Evolutionary conservation across 768 basidiomycete species (phyloP).

Genomic region (Russula sp.): DNA sequence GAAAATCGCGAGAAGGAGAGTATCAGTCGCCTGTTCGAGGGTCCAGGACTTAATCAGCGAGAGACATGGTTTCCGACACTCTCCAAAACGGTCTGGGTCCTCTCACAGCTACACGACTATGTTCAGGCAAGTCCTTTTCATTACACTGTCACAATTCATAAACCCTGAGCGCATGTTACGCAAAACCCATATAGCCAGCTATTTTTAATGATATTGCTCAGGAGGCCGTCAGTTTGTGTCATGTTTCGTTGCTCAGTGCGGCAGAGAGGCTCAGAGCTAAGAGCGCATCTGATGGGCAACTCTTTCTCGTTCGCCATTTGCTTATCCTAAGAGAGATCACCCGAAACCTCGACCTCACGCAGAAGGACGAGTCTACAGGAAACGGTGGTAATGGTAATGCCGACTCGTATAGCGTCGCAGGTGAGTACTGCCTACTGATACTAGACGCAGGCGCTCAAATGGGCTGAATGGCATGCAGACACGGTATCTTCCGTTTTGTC

Average conservation of each 20-base stretch:
- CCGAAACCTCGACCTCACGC: slow-evolving; percentile 64
- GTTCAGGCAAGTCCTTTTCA: slow-evolving; percentile 63
- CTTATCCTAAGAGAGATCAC: slow-evolving; percentile 90
- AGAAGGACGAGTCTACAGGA: slow-evolving; percentile 43
- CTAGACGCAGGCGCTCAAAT: neutral
- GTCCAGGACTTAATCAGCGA: slow-evolving; percentile 68
- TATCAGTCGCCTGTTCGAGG: slow-evolving; percentile 62
- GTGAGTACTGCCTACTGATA: slow-evolving; percentile 38
- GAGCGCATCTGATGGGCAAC: slow-evolving; percentile 61
- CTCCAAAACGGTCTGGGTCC: slow-evolving; percentile 84
- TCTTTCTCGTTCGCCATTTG: slow-evolving; percentile 90
- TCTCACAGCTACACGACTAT: slow-evolving; percentile 85
- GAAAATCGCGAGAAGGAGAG: slow-evolving; percentile 67
- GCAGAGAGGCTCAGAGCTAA: slow-evolving; percentile 60
- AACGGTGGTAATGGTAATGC: slow-evolving; percentile 32
- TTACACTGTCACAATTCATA: neutral
- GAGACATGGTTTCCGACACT: slow-evolving; percentile 93
- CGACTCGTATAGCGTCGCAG: slow-evolving; percentile 56
- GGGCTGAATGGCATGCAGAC: slow-evolving; percentile 37
- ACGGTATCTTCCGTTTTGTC: slow-evolving; percentile 59
- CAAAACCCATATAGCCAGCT: slow-evolving; percentile 55
- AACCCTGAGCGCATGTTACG: neutral
- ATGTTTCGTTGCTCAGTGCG: slow-evolving; percentile 73
- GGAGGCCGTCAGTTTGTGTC: slow-evolving; percentile 82
- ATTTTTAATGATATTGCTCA: slow-evolving; percentile 97